phyloP scores from a whole-genome alignment of 441 rosid genomes.

The Raphanus hybrid region DNA sequence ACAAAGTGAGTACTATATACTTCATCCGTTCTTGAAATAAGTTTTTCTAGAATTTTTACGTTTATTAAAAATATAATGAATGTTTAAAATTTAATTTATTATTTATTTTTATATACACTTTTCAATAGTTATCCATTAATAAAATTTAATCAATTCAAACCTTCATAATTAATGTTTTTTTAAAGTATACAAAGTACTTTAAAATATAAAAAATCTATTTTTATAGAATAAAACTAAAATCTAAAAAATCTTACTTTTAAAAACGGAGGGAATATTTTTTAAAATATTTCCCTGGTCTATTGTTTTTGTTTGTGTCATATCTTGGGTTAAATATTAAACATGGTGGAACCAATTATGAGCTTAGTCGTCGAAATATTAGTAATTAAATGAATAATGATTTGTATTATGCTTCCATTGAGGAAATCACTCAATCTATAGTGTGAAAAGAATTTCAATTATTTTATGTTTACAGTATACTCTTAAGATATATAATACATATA shows the following conservation, averaged over 20 bases:
- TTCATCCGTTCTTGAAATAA: no score
- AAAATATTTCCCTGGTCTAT: neutral
- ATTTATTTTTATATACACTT: no score
- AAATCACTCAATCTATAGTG: conserved; percentile 45
- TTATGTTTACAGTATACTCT: neutral
- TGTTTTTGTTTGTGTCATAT: conserved; percentile 35
- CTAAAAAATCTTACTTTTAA: no score
- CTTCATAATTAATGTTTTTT: no score
- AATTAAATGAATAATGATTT: conserved; percentile 10
- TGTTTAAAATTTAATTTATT: no score
- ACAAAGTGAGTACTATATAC: neutral
- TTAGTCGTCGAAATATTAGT: conserved; percentile 32
- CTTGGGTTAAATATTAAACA: conserved; percentile 40
- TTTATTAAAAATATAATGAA: no score
- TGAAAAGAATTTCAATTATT: conserved; percentile 37
- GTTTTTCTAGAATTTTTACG: no score
- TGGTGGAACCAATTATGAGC: conserved; percentile 78
- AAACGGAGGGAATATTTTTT: conserved; percentile 10
- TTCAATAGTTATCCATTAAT: no score
- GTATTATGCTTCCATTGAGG: conserved; percentile 48
- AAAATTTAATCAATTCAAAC: no score
- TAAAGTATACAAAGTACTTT: no score
- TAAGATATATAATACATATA: neutral
- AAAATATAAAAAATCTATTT: no score
- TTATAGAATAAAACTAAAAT: no score